phyloP scores from a whole-genome alignment of 805 yeast genomes.

The Hanseniaspora vineae region DNA sequence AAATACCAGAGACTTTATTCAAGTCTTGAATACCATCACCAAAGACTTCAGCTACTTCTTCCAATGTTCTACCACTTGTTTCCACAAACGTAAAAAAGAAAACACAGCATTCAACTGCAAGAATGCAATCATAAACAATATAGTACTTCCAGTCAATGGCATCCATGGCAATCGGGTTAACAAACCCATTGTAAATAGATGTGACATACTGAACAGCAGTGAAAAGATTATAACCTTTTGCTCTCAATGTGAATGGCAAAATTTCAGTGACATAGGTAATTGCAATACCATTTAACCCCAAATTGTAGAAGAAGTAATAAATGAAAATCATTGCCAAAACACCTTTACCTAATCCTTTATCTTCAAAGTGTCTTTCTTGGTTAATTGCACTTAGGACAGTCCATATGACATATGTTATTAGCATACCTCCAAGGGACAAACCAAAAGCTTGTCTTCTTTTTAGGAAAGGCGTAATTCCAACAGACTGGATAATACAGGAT shows the following conservation, averaged over 20 bases:
- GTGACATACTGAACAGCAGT: constrained; percentile 11
- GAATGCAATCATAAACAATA: constrained; percentile 24
- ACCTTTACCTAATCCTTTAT: constrained; percentile 31
- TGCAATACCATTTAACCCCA: constrained; percentile 34
- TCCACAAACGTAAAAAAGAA: constrained; percentile 25
- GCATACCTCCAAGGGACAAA: constrained; percentile 25
- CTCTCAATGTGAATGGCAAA: constrained; percentile 22
- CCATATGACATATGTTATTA: constrained; percentile 28
- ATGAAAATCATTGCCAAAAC: constrained; percentile 39
- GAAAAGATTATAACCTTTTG: constrained; percentile 20
- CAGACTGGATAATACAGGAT: constrained; percentile 20
- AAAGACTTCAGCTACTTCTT: constrained; percentile 26
- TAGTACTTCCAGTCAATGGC: constrained; percentile 26
- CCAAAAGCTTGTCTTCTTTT: constrained; percentile 27
- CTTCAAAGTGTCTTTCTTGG: constrained; percentile 28
- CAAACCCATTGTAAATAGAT: constrained; percentile 23
- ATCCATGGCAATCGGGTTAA: constrained; percentile 28
- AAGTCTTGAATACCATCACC: constrained; percentile 15
- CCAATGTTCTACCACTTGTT: constrained; percentile 27
- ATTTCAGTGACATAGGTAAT: constrained; percentile 33
- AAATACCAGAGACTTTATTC: constrained; percentile 1
- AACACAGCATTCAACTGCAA: constrained; percentile 19
- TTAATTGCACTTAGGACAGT: constrained; percentile 35
- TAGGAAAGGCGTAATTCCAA: constrained; percentile 17
- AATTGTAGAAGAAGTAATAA: constrained; percentile 30